These are phyloP conservation scores for Hymenoscyphus salicellus DNA, from an alignment of 2,329 filamentous ascomycete genomes.

Conservation along the genomic window DNA sequence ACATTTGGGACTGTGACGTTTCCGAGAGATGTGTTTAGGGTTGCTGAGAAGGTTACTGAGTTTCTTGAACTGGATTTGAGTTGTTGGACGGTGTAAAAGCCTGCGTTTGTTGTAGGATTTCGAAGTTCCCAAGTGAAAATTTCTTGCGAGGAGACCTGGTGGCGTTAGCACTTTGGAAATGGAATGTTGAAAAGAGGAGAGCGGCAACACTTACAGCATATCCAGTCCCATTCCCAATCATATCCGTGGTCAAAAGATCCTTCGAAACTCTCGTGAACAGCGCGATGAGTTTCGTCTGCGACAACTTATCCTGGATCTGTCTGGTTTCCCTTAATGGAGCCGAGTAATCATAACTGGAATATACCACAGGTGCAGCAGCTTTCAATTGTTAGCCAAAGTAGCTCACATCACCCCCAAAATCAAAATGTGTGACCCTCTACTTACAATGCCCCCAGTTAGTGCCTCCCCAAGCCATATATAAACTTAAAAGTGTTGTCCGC, in stretches of 20 bases:
- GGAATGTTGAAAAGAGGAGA: neutral
- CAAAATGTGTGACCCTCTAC: conserved; percentile 17
- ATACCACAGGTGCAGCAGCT: conserved; percentile 48
- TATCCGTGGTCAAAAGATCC: conserved; percentile 50
- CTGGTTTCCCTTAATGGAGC: conserved; percentile 54
- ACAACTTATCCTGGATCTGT: conserved; percentile 50
- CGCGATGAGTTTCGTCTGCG: conserved; percentile 53
- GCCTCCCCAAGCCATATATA: conserved; percentile 55
- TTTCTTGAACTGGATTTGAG: conserved; percentile 43
- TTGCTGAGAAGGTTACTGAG: conserved; percentile 46
- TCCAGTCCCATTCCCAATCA: conserved; percentile 54
- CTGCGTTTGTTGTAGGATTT: conserved; percentile 48
- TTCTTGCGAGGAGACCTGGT: conserved; percentile 27
- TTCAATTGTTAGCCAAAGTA: neutral
- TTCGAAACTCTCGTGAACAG: conserved; percentile 52
- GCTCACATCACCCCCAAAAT: neutral
- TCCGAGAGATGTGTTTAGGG: conserved; percentile 47
- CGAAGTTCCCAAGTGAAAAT: conserved; percentile 52
- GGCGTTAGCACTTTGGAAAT: neutral
- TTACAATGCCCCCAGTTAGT: conserved; percentile 53
- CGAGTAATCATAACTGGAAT: conserved; percentile 44
- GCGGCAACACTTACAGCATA: conserved; percentile 37
- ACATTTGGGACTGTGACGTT: conserved; percentile 44
- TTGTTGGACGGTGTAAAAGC: conserved; percentile 52
- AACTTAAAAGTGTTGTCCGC: conserved; percentile 45